These are phyloP conservation scores for Ceratocystis cubensis DNA, from an alignment of 2,329 filamentous ascomycete species.

Conservation along the genomic window DNA sequence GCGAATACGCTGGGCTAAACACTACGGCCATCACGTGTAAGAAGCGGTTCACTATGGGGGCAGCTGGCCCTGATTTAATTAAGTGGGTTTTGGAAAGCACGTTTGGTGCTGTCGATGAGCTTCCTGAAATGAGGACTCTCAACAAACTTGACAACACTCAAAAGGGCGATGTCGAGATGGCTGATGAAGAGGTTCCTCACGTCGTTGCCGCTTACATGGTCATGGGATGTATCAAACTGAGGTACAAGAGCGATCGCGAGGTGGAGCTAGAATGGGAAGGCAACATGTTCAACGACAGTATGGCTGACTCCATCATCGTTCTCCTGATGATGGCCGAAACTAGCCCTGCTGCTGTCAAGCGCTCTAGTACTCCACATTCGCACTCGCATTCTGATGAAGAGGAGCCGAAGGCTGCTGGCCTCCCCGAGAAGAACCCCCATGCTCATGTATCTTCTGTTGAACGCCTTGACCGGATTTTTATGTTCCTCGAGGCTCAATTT, in stretches of 20 bases:
- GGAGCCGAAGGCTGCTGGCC: slow-evolving; percentile 23
- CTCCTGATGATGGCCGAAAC: slow-evolving; percentile 86
- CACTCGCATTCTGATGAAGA: slow-evolving; percentile 31
- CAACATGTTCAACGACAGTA: slow-evolving; percentile 93
- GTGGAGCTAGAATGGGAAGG: slow-evolving; percentile 94
- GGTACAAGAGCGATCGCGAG: slow-evolving; percentile 62
- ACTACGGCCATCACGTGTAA: slow-evolving; percentile 90
- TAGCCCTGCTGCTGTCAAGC: slow-evolving; percentile 86
- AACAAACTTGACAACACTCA: slow-evolving; percentile 28
- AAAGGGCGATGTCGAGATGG: slow-evolving; percentile 36
- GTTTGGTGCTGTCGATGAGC: slow-evolving; percentile 71
- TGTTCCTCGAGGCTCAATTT: slow-evolving; percentile 96
- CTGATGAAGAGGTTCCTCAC: slow-evolving; percentile 50
- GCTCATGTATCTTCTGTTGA: slow-evolving; percentile 58
- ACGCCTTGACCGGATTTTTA: slow-evolving; percentile 71
- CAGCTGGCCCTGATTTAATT: slow-evolving; percentile 81
- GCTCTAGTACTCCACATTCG: slow-evolving; percentile 31
- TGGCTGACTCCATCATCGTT: slow-evolving; percentile 93
- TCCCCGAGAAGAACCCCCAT: slow-evolving; percentile 52
- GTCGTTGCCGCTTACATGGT: slow-evolving; percentile 51
- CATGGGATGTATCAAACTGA: slow-evolving; percentile 85
- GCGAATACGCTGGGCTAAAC: slow-evolving; percentile 92
- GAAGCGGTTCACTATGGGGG: slow-evolving; percentile 75
- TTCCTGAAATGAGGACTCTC: slow-evolving; percentile 41
- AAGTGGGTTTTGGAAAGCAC: slow-evolving; percentile 90